A percentile compares a stretch with the other conserved stretches of the same genome.
phyloP scores from a whole-genome alignment of 2,329 filamentous ascomycete genomes.

The Sporothrix humicola region DNA sequence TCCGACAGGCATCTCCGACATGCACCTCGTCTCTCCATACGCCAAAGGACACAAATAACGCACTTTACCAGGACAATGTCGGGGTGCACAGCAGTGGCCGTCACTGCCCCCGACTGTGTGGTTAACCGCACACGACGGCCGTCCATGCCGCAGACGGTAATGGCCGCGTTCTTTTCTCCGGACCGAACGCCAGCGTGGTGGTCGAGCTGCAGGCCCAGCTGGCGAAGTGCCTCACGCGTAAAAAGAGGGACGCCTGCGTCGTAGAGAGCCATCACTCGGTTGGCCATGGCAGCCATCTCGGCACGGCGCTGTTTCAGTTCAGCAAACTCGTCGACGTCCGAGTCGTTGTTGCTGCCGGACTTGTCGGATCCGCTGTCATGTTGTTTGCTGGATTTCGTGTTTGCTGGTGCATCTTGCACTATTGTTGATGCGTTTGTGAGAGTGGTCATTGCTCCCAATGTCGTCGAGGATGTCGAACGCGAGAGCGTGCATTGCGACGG shows the following conservation, averaged over 20 bases:
- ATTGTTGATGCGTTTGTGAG: neutral
- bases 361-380: neutral
- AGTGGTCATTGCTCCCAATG: slow-evolving; percentile 6
- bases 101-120: slow-evolving; percentile 28
- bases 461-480: slow-evolving; percentile 23
- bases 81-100: slow-evolving; percentile 31
- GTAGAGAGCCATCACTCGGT: slow-evolving; percentile 35
- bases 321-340: neutral
- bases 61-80: slow-evolving; percentile 38
- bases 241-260: slow-evolving; percentile 36
- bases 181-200: slow-evolving; percentile 31
- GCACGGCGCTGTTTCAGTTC: slow-evolving; percentile 26
- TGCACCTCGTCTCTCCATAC: neutral
- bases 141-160: slow-evolving; percentile 34
- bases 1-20: neutral
- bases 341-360: slow-evolving; percentile 6
- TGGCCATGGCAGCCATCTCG: slow-evolving; percentile 32
- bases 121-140: slow-evolving; percentile 32
- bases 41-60: neutral
- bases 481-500: neutral
- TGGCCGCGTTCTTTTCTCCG: slow-evolving; percentile 27
- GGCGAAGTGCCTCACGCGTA: slow-evolving; percentile 33
- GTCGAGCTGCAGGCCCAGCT: slow-evolving; percentile 35
- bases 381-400: neutral
- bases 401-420: neutral